Base-by-base conservation (phyloP, 495 filamentous ascomycete genomes). In the Immersiella caudata region DNA sequence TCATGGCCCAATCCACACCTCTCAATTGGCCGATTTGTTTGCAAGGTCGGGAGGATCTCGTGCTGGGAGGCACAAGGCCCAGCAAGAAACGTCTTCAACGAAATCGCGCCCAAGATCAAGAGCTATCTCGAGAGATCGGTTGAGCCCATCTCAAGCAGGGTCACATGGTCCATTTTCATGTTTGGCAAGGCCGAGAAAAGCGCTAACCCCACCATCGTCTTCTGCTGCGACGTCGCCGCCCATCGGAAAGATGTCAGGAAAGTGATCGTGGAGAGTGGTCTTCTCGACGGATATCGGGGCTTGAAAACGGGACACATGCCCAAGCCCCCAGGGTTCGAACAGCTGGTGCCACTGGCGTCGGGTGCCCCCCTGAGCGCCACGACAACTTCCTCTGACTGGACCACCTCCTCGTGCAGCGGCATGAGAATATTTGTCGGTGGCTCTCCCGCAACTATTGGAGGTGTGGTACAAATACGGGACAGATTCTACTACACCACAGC, bases 271-370 rank as follows among this genome's bases (percentile, higher is more conserved):
- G 62, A 64, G 50, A 64, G 62, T 25, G 62, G 62, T 21, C 62
- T 64, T 36, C 26, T 64, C 1, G 62, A 64, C 18, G 62, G 40
- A 18, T 64, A 64, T 54, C 62, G 20, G 11, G 62, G 62, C 16
- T 7, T 64, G 6, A 64, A 64, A 25, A 64, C 62, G n/a, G 62
- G 49, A n/a, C 62, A 64, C 49, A 64, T 64, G 62, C 62, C 62
- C 3, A 26, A 29, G 49, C 40, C 62, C 14, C 62, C 62, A 11
- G 62, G 55, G 24, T 64, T 56, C 33, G 49, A 56, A 7, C 62
- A 64, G 16, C 62, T 64, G 18, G 20, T 64, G 3, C 62, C 40
- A 27, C 7, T 40, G 11, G n/a, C 29, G 12, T 9, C 25, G n/a
- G 24, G 36, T 33, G 24, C 22, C 21, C 11, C 20, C 3, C 25